phyloP scores from a whole-genome alignment of 2,329 filamentous ascomycete species.

The Aspergillus luchuensis region DNA sequence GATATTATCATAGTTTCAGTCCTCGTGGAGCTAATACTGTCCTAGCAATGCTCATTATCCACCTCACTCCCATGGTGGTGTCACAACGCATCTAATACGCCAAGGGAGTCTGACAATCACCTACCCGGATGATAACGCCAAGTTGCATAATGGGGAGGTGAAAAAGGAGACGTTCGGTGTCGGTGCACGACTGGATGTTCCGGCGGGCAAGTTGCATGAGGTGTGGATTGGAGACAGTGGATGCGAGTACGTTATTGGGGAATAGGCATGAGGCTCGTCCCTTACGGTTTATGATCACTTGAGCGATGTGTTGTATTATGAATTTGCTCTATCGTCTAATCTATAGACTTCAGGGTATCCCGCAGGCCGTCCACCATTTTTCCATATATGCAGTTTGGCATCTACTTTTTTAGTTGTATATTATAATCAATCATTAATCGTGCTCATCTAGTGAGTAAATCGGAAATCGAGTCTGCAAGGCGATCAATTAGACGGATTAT shows the following conservation, averaged over 20 bases:
- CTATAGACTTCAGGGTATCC: background rate
- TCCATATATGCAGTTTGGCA: background rate
- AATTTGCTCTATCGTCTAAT: background rate
- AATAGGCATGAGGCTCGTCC: constrained; percentile 36
- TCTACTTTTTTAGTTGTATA: background rate
- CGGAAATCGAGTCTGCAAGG: constrained; percentile 40
- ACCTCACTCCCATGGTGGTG: constrained; percentile 57
- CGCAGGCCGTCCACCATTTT: background rate
- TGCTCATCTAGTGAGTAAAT: constrained; percentile 35
- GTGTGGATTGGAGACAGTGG: constrained; percentile 63
- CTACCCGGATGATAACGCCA: constrained; percentile 55
- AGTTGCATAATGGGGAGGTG: constrained; percentile 27
- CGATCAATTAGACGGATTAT: background rate
- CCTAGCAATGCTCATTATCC: constrained; percentile 60
- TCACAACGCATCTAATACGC: constrained; percentile 63
- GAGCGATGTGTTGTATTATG: background rate
- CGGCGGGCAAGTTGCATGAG: constrained; percentile 58
- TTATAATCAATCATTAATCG: background rate
- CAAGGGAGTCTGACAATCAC: constrained; percentile 59
- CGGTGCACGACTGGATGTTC: constrained; percentile 60
- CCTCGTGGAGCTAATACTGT: background rate
- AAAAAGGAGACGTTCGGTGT: constrained; percentile 58
- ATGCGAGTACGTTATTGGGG: constrained; percentile 64
- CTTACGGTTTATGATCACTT: background rate
- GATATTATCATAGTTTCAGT: background rate